Evolutionary conservation across 768 basidiomycete genomes (phyloP).

Genomic region (Lactarius tabidus): DNA sequence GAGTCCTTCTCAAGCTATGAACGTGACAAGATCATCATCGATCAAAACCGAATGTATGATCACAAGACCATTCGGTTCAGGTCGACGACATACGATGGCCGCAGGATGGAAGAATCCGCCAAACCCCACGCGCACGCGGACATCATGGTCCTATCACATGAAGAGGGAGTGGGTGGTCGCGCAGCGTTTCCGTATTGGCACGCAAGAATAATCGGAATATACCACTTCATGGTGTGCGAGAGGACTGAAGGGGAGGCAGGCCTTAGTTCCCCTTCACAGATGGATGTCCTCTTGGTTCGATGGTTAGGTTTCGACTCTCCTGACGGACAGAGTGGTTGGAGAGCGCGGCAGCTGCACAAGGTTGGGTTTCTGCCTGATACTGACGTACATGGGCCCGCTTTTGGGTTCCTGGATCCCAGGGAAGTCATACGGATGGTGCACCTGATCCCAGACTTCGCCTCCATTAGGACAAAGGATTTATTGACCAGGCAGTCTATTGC

Average conservation of each 20-base stretch:
- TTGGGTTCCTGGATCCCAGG: conserved; percentile 33
- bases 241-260: conserved; percentile 30
- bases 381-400: conserved; percentile 23
- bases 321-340: conserved; percentile 1
- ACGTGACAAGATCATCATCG: too few species aligned
- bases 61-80: too few species aligned
- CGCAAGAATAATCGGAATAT: too few species aligned
- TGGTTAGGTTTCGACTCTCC: conserved; percentile 10
- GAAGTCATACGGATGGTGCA: conserved; percentile 31
- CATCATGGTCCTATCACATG: too few species aligned
- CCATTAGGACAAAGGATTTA: conserved; percentile 13
- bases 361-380: conserved; percentile 27
- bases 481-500: not conserved
- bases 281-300: conserved; percentile 7
- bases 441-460: conserved; percentile 31
- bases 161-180: too few species aligned
- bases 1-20: too few species aligned
- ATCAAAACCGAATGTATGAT: too few species aligned
- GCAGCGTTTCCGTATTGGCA: too few species aligned
- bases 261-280: conserved; percentile 22
- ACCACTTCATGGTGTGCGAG: too few species aligned
- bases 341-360: conserved; percentile 21
- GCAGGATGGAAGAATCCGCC: too few species aligned
- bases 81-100: too few species aligned
- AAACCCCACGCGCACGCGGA: too few species aligned